phyloP scores from a whole-genome alignment of 2,329 filamentous ascomycete genomes.

The Nothophaeocryptopus gaeumannii region DNA sequence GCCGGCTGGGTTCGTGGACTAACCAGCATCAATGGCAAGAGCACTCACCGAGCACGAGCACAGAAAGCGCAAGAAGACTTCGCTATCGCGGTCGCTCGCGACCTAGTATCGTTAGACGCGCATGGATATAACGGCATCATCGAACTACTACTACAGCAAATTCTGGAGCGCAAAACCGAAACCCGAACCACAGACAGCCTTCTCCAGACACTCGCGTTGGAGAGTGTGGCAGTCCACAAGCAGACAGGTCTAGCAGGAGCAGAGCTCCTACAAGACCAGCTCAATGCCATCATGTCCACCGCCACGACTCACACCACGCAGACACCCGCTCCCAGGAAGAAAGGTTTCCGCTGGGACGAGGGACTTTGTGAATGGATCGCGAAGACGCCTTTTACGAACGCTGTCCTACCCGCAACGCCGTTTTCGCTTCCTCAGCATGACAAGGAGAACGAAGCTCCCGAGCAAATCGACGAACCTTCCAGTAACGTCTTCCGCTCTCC shows the following conservation, averaged over 20 bases:
- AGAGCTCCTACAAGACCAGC: too few species aligned
- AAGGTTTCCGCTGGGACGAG: conserved; percentile 44
- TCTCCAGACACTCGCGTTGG: not conserved
- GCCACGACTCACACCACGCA: too few species aligned
- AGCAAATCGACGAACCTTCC: too few species aligned
- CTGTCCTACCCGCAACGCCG: not conserved
- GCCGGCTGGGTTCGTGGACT: not conserved
- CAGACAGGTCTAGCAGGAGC: too few species aligned
- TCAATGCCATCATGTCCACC: too few species aligned
- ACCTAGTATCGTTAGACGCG: not conserved
- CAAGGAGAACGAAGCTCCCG: too few species aligned
- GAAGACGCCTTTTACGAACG: conserved; percentile 35
- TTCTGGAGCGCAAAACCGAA: not conserved
- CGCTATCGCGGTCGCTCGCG: not conserved
- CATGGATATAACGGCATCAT: not conserved
- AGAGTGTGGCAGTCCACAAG: not conserved
- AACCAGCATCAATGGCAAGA: not conserved
- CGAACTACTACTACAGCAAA: not conserved
- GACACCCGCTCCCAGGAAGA: too few species aligned
- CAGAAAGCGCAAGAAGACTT: conserved; percentile 1
- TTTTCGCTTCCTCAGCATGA: too few species aligned
- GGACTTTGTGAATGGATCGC: conserved; percentile 48
- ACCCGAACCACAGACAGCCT: not conserved
- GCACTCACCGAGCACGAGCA: not conserved
- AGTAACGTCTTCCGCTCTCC: too few species aligned